Evolutionary conservation across 2,329 filamentous ascomycete species (phyloP), one percentile per base, ranked within the genome.

Genomic region (Colletotrichum magnum): DNA sequence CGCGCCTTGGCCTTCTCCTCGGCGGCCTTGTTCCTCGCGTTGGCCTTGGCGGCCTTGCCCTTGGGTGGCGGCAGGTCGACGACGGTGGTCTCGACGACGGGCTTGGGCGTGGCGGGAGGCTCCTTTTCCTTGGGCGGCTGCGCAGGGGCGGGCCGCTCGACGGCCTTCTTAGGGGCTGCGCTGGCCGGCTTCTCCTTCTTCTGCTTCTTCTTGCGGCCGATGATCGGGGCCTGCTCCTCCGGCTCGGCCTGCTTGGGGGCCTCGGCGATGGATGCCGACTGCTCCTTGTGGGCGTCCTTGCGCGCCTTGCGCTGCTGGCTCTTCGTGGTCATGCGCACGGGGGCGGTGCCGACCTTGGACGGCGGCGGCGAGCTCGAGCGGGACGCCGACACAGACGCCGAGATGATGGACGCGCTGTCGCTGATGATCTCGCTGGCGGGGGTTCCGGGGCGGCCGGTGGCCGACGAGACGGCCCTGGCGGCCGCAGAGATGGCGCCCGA

Each of bases 171-270:
- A 18, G 64, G 51, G 57, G 70, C 64, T 0, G 58, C 32, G n/a
- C 18, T 56, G 7, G 63, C 41, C 15, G 79, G 78, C 74, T 89
- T 91, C 74, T 92, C 90, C 80, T 94, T 95, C 84, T 93, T 94
- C 77, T 93, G 89, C 82, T 95, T 96, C 85, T 94, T 95, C 84
- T 94, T 94, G 60, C 93, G 89, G 41, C 92, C 92, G 57, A 94
- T 78, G 48, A 97, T 92, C 0, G 94, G 93, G 7, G 90, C 93
- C 72, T 89, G 87, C 72, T 89, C 87, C 59, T 88, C 84, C 13
- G 85, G 79, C 68, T 91, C 90, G 15, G 81, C 89, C 13, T 81
- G 75, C 57, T 85, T 84, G 71, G 87, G 75, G 1, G 81, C 74
- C 70, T 89, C 87, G 3, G 80, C 81, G 69, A 90, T 85, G 41